A percentile compares a stretch with the other conserved stretches of the same genome.
Evolutionary conservation across 2,329 filamentous ascomycete species (phyloP).

Genomic region (Aspergillus aculeatus): DNA sequence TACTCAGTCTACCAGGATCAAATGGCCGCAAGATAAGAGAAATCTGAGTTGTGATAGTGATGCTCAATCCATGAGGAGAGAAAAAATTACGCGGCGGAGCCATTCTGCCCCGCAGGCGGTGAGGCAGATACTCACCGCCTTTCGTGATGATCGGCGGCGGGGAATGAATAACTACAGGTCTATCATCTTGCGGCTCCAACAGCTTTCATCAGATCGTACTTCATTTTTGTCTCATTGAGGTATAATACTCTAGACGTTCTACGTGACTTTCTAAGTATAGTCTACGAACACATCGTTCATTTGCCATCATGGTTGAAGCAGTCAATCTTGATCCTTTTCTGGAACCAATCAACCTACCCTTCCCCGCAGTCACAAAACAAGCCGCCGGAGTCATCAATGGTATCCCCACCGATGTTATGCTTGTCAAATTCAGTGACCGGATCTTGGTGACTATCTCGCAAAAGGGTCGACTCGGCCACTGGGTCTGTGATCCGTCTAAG

Average conservation of each 20-base stretch:
- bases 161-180: not conserved
- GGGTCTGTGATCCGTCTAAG: constrained; percentile 60
- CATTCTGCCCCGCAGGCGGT: constrained; percentile 26
- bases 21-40: constrained; percentile 6
- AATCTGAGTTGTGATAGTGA: constrained; percentile 9
- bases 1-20: constrained; percentile 6
- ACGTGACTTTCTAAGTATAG: not conserved
- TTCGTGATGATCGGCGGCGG: not conserved
- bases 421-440: constrained; percentile 79
- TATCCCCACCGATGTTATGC: constrained; percentile 68
- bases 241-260: not conserved
- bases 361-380: constrained; percentile 64
- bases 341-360: constrained; percentile 54
- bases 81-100: constrained; percentile 24
- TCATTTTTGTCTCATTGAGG: not conserved
- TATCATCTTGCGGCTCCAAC: not conserved
- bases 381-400: constrained; percentile 64
- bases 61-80: constrained; percentile 6
- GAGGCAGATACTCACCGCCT: constrained; percentile 22
- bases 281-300: too few relatives aligned
- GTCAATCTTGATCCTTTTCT: constrained; percentile 32
- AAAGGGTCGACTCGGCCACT: constrained; percentile 81
- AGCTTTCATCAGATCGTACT: not conserved
- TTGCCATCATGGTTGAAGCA: constrained; percentile 25
- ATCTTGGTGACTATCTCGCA: constrained; percentile 88